Evolutionary conservation across 768 basidiomycete genomes (phyloP), one percentile per base, ranked within the genome.

Genomic region (Leccinum barrowsii): DNA sequence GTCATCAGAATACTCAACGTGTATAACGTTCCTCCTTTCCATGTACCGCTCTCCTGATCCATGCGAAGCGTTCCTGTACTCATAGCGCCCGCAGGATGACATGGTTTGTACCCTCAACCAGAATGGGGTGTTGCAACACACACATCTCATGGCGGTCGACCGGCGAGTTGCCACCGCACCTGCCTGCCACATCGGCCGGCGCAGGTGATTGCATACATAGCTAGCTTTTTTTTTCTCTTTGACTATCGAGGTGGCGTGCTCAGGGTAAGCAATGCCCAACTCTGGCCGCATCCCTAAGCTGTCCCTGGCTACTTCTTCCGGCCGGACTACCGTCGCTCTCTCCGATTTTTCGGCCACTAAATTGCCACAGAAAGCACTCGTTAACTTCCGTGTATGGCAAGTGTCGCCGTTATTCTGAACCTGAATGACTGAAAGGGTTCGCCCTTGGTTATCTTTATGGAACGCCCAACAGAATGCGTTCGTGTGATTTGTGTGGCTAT

Each of bases 41-140:
- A 59, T 64, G 59, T 50, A 50, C 26, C 54, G 60, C 66, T 60
- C 50, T 50, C 47, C 53, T 66, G 58, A 60, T 70, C 56, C 57
- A 67, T 70, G 59, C 61, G 66, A 68, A 65, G 57, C 54, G 63
- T 70, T 68, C 59, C 63, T 65, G 58, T 59, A 58, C 46, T 56
- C 55, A 60, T 59, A 57, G 56, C 59, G 51, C 51, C 12, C 53
- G 47, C 42, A 48, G 28, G 28, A 35, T 70, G 59, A 67, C 68
- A 66, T 70, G 65, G 60, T 37, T 48, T 52, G 60, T 42, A 21
- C 67, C 68, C 65, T 49, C 52, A 50, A 59, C 59, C 51, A 46
- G 57, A 62, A 65, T 10, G 51, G 62, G 59, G 52, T 10, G 51
- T 47, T 59, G 51, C 51, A 42, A 44, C 19, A 51, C 59, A 56